Conservation (phyloP, 2,329 filamentous ascomycete species). For the Clonostachys rosea region DNA sequence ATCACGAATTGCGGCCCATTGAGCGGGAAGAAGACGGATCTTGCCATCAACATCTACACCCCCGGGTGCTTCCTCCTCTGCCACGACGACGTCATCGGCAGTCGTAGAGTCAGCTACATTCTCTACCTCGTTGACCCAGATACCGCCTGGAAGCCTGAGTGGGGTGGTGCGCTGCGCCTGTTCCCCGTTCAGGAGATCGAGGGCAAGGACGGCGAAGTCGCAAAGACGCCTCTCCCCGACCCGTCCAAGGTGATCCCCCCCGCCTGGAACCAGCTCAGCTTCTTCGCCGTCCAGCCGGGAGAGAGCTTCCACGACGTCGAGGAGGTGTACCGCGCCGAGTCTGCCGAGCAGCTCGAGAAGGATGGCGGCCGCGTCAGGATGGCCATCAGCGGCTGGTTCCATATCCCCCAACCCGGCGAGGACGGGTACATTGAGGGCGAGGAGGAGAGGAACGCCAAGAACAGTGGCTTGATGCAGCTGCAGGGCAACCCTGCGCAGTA, state of each 20-base stretch:
- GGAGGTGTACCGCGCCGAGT: slow-evolving; percentile 79
- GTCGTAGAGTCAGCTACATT: slow-evolving; percentile 91
- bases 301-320: slow-evolving; percentile 99
- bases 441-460: slow-evolving; percentile 82
- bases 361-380: slow-evolving; percentile 81
- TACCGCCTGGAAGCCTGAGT: slow-evolving; percentile 81
- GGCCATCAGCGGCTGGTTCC: slow-evolving; percentile 99
- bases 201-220: slow-evolving; percentile 62
- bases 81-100: slow-evolving; percentile 99
- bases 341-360: slow-evolving; percentile 54
- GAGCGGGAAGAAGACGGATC: slow-evolving; percentile 92
- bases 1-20: slow-evolving; percentile 84
- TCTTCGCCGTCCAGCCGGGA: slow-evolving; percentile 97
- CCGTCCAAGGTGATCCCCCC: slow-evolving; percentile 81
- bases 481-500: slow-evolving; percentile 89
- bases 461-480: slow-evolving; percentile 87
- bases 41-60: slow-evolving; percentile 98
- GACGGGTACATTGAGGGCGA: slow-evolving; percentile 85
- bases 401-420: slow-evolving; percentile 92
- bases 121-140: slow-evolving; percentile 94
- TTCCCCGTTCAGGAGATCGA: slow-evolving; percentile 67
- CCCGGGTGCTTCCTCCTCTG: slow-evolving; percentile 93
- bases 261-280: slow-evolving; percentile 94
- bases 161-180: slow-evolving; percentile 87
- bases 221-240: slow-evolving; percentile 77